A percentile compares a stretch with the other conserved stretches of the same genome.
phyloP scores from a whole-genome alignment of 2,329 filamentous ascomycete genomes.

The Metarhizium sp. region DNA sequence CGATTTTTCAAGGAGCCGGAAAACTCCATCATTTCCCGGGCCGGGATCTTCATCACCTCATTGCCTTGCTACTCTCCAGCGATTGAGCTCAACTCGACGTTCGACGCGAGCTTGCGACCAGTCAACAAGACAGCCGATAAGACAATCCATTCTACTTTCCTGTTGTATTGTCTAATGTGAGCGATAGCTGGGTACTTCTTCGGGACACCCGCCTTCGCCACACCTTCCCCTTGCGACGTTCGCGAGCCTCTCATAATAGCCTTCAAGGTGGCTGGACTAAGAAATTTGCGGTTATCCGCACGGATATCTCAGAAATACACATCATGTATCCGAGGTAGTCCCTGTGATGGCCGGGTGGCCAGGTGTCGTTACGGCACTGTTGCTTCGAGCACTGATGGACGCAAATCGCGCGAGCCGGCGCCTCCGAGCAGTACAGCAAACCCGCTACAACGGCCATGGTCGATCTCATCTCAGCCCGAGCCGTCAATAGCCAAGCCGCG shows the following conservation, averaged over 20 bases:
- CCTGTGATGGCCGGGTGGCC: slow-evolving; percentile 27
- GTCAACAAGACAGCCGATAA: background rate
- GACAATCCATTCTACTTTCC: background rate
- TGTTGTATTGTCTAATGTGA: background rate
- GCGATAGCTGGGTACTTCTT: background rate
- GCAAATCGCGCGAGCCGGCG: slow-evolving; percentile 13
- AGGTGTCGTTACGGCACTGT: slow-evolving; percentile 22
- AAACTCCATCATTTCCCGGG: background rate
- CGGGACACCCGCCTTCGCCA: background rate
- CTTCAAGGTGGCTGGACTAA: slow-evolving; percentile 25
- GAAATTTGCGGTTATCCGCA: slow-evolving; percentile 33
- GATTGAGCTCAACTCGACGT: background rate
- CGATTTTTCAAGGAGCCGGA: background rate
- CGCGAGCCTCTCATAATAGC: slow-evolving; percentile 6
- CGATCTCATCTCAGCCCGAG: slow-evolving; percentile 10
- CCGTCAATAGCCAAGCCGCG: slow-evolving; percentile 1
- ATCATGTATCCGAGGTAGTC: slow-evolving; percentile 32
- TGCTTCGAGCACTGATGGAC: slow-evolving; percentile 11
- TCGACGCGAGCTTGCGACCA: background rate
- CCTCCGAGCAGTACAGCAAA: slow-evolving; percentile 11
- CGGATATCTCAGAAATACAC: slow-evolving; percentile 27
- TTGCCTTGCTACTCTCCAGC: background rate
- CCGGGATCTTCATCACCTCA: background rate
- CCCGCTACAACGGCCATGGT: slow-evolving; percentile 14
- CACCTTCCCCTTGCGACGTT: background rate